These are phyloP conservation scores for Leucosporidium creatinivorum DNA, from an alignment of 768 basidiomycete genomes.

Conservation along the genomic window DNA sequence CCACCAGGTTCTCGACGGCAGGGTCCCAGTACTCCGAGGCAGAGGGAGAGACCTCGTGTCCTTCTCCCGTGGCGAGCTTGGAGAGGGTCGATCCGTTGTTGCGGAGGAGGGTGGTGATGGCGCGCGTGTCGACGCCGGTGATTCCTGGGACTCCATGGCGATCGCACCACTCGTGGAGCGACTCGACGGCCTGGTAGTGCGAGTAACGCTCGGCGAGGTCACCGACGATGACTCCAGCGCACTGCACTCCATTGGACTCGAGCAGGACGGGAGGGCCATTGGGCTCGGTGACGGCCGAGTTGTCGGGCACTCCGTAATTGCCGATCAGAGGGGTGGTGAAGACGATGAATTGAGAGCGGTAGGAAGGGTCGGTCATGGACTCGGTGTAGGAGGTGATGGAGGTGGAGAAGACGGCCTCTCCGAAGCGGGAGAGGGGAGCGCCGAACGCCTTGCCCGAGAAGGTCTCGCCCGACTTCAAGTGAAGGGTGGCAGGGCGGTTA, in stretches of 20 bases:
- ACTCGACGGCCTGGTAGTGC: constrained; percentile 89
- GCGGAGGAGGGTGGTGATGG: constrained; percentile 84
- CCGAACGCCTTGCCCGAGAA: constrained; percentile 88
- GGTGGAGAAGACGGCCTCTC: constrained; percentile 98
- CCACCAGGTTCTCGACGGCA: constrained; percentile 81
- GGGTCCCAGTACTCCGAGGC: constrained; percentile 87
- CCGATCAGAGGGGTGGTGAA: constrained; percentile 98
- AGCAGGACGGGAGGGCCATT: constrained; percentile 66
- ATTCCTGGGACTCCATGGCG: constrained; percentile 84
- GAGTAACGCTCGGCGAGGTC: constrained; percentile 93
- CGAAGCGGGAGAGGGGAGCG: constrained; percentile 73
- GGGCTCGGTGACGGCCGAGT: constrained; percentile 53
- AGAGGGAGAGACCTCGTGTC: constrained; percentile 55
- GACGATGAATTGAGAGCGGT: constrained; percentile 94
- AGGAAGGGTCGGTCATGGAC: constrained; percentile 99
- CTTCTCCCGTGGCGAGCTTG: constrained; percentile 72
- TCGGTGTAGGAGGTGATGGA: constrained; percentile 99
- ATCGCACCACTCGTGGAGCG: constrained; percentile 84
- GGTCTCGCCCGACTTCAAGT: constrained; percentile 88
- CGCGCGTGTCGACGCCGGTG: constrained; percentile 95
- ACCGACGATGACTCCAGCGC: constrained; percentile 82
- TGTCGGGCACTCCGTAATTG: constrained; percentile 91
- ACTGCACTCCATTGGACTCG: constrained; percentile 83
- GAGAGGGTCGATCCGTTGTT: constrained; percentile 97
- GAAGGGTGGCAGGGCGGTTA: constrained; percentile 67